Evolutionary conservation across 169 alveolate genomes (phyloP).

Genomic region (Perkinsus chesapeaki): DNA sequence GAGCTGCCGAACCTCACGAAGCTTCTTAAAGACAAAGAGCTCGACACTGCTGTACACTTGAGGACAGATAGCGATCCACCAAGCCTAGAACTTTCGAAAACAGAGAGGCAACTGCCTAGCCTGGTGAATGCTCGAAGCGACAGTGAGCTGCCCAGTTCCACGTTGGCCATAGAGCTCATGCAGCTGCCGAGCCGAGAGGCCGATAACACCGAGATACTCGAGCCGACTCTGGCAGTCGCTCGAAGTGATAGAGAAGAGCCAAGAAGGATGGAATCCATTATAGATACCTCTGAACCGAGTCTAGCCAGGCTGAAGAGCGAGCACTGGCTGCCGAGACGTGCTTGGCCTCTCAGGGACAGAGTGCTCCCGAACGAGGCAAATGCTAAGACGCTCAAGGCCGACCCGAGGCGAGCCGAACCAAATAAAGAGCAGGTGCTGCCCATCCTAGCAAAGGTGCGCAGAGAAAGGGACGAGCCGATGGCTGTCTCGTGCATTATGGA

Average conservation of each 20-base stretch:
- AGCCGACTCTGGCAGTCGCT: background rate
- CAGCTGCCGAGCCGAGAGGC: background rate
- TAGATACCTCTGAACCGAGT: background rate
- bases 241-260: background rate
- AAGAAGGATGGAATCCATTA: background rate
- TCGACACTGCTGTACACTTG: background rate
- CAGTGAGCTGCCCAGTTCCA: background rate
- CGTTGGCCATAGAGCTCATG: background rate
- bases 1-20: background rate
- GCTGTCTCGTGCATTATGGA: background rate
- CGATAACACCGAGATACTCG: background rate
- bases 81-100: background rate
- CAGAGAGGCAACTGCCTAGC: background rate
- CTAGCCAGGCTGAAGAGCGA: background rate
- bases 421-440: background rate
- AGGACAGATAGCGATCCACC: background rate
- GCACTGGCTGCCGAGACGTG: background rate
- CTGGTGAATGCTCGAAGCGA: background rate
- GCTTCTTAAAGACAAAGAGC: background rate
- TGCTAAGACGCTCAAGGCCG: background rate
- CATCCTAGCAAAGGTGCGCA: background rate
- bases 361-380: background rate
- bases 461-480: background rate
- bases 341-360: background rate
- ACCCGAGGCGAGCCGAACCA: background rate